A percentile compares a stretch with the other conserved stretches of the same genome.
phyloP scores from a whole-genome alignment of 176 grass and related monocot species.

The Oryza glumipatula region DNA sequence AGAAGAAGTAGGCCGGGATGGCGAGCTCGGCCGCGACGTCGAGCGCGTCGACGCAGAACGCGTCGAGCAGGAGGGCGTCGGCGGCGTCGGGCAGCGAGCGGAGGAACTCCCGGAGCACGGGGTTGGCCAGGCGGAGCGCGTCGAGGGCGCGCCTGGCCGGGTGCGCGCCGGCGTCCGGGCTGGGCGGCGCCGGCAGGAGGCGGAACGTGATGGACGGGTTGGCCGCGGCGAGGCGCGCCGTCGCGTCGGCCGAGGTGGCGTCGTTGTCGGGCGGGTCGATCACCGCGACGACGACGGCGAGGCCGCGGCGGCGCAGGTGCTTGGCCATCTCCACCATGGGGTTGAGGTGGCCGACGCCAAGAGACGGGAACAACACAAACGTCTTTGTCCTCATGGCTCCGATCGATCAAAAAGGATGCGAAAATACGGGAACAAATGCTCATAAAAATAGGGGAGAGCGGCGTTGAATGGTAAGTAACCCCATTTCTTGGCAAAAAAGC shows the following conservation, averaged over 20 bases:
- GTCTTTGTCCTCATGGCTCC: constrained; percentile 22
- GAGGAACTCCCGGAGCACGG: too few relatives aligned
- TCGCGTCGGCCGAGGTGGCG: constrained; percentile 18
- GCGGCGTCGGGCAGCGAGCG: too few relatives aligned
- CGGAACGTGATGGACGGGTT: constrained; percentile 54
- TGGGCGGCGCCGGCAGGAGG: constrained; percentile 31
- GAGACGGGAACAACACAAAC: constrained; percentile 60
- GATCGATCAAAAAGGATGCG: not conserved
- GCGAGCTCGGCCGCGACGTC: constrained; percentile 54
- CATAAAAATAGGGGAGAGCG: not conserved
- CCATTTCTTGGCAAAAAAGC: not conserved
- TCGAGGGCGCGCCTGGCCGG: constrained; percentile 20
- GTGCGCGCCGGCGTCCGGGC: constrained; percentile 28
- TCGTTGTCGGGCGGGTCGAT: constrained; percentile 45
- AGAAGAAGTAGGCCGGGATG: constrained; percentile 54
- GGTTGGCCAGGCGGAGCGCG: not conserved
- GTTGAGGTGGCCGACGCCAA: constrained; percentile 56
- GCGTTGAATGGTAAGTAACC: not conserved
- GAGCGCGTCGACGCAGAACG: constrained; percentile 60
- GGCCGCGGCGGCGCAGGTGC: constrained; percentile 43
- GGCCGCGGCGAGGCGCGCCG: constrained; percentile 26
- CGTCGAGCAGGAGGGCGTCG: constrained; percentile 51
- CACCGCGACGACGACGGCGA: constrained; percentile 40
- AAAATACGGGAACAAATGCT: not conserved
- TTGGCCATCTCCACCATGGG: constrained; percentile 76